Evolutionary conservation across 2,329 filamentous ascomycete species (phyloP).

Genomic region (Aspergillus floridensis): DNA sequence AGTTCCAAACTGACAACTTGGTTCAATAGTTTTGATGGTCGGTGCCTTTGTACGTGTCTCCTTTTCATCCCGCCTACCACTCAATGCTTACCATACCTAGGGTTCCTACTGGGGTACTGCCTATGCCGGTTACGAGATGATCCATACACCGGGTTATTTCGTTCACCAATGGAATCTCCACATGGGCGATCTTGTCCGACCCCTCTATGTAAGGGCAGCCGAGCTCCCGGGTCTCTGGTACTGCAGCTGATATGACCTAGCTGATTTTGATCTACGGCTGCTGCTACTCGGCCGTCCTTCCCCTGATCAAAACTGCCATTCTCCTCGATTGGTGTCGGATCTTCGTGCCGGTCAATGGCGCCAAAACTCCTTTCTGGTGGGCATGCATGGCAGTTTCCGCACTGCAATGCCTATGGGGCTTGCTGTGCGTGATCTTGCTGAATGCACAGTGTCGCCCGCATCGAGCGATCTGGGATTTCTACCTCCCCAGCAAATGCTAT

Average conservation of each 20-base stretch:
- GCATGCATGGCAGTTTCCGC: constrained; percentile 30
- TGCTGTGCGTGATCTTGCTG: constrained; percentile 31
- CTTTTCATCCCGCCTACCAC: neutral
- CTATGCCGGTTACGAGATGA: constrained; percentile 17
- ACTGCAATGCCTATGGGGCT: constrained; percentile 31
- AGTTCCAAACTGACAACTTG: neutral
- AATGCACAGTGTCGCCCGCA: constrained; percentile 38
- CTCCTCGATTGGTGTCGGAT: constrained; percentile 46
- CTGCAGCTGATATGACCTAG: neutral
- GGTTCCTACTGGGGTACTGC: constrained; percentile 22
- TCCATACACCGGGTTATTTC: constrained; percentile 18
- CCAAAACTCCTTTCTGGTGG: constrained; percentile 37
- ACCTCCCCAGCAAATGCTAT: constrained; percentile 32
- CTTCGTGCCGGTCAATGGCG: constrained; percentile 30
- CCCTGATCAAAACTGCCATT: constrained; percentile 43
- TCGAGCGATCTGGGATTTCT: constrained; percentile 35
- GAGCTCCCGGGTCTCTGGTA: too few species aligned
- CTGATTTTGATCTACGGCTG: constrained; percentile 33
- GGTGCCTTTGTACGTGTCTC: constrained; percentile 5
- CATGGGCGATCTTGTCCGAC: constrained; percentile 14
- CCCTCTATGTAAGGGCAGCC: constrained; percentile 15
- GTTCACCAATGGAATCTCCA: constrained; percentile 23
- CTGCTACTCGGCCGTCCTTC: constrained; percentile 39
- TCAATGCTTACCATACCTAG: constrained; percentile 7
- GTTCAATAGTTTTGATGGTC: constrained; percentile 7